phyloP scores from a whole-genome alignment of 345 rosid species.

The Salix caprea region DNA sequence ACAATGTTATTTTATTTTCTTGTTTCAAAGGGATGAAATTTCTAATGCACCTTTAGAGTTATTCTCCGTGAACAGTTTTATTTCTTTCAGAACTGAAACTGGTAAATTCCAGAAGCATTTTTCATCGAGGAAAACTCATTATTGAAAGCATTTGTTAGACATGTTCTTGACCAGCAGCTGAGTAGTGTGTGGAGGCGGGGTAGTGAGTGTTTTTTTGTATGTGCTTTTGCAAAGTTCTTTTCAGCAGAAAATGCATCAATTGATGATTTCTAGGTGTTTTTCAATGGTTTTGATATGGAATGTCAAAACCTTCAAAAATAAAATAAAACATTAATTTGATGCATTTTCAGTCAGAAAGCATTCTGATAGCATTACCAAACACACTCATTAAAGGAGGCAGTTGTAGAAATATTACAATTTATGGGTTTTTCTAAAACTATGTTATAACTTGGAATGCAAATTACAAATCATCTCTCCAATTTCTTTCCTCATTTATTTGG shows the following conservation, averaged over 20 bases:
- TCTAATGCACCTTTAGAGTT: neutral
- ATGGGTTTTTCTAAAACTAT: too few species aligned
- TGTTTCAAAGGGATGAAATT: neutral
- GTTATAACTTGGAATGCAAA: too few species aligned
- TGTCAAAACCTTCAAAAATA: too few species aligned
- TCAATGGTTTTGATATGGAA: too few species aligned
- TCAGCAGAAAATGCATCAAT: too few species aligned
- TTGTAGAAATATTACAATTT: neutral
- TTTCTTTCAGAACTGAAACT: neutral
- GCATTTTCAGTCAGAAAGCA: too few species aligned
- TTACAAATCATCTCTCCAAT: too few species aligned
- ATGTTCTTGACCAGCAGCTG: neutral
- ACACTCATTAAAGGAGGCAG: neutral
- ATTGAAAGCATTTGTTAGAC: neutral
- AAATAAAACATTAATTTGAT: too few species aligned
- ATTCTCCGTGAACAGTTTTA: neutral
- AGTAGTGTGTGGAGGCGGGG: neutral
- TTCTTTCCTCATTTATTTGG: neutral
- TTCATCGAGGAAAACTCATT: neutral
- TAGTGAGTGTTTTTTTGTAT: too few species aligned
- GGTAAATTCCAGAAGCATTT: neutral
- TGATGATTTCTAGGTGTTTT: too few species aligned
- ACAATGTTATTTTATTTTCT: neutral
- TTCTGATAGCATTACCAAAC: too few species aligned
- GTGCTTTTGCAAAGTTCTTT: too few species aligned